phyloP scores from a whole-genome alignment of 495 filamentous ascomycete genomes.

The Talaromyces nanjingensis region DNA sequence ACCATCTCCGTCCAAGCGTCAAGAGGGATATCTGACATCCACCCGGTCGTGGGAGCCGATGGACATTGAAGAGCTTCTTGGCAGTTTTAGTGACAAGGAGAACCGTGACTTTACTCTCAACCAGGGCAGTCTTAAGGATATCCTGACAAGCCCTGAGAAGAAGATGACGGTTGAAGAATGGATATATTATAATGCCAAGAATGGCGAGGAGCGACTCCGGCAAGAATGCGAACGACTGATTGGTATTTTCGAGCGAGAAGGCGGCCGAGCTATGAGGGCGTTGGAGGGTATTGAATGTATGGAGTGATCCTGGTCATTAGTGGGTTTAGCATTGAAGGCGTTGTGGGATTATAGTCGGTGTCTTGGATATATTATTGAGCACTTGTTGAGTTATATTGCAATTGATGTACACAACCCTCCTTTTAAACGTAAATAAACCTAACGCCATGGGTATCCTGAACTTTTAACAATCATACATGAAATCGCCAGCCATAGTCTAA shows the following conservation, averaged over 20 bases:
- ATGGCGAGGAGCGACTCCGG: conserved; percentile 71
- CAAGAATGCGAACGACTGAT: conserved; percentile 77
- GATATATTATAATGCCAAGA: conserved; percentile 72
- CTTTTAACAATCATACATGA: background rate
- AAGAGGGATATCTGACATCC: conserved; percentile 49
- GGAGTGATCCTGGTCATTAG: conserved; percentile 21
- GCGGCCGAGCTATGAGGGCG: conserved; percentile 62
- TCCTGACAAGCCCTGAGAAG: conserved; percentile 72
- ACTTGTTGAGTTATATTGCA: background rate
- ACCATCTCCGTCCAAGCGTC: conserved; percentile 64
- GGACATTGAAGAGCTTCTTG: conserved; percentile 59
- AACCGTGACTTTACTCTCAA: conserved; percentile 42
- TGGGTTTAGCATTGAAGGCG: background rate
- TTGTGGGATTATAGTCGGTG: background rate
- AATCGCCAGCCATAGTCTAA: no score
- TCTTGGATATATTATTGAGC: background rate
- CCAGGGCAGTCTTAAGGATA: conserved; percentile 41
- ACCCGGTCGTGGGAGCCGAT: conserved; percentile 62
- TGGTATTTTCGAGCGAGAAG: conserved; percentile 72
- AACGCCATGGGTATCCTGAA: conserved; percentile 35
- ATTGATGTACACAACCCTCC: background rate
- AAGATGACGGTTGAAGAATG: conserved; percentile 90
- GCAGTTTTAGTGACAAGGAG: conserved; percentile 41
- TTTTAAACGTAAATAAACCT: background rate
- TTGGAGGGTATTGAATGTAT: conserved; percentile 66